Evolutionary conservation across 176 grass and related monocot species (phyloP).

Genomic region (Puya raimondii): DNA sequence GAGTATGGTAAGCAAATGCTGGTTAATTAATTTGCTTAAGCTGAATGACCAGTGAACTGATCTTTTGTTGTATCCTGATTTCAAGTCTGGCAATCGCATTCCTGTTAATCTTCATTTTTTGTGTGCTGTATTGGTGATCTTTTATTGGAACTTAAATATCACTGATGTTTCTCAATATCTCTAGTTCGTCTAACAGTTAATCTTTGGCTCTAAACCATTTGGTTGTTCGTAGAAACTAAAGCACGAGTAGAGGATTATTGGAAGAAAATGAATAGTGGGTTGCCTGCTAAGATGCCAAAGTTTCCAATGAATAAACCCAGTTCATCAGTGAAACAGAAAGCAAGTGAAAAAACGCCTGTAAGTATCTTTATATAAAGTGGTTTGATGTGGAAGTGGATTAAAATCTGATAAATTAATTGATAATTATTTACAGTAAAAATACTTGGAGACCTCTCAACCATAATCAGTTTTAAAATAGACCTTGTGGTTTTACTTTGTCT

Average conservation of each 20-base stretch:
- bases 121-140: background rate
- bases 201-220: background rate
- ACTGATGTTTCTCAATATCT: background rate
- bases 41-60: background rate
- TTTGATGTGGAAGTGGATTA: background rate
- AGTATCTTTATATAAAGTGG: slow-evolving; percentile 23
- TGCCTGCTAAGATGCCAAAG: slow-evolving; percentile 56
- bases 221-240: slow-evolving; percentile 45
- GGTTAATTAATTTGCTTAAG: background rate
- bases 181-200: background rate
- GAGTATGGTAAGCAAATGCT: slow-evolving; percentile 5
- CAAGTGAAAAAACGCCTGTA: slow-evolving; percentile 54
- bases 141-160: background rate
- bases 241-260: slow-evolving; percentile 76
- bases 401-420: background rate
- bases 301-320: slow-evolving; percentile 39
- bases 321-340: slow-evolving; percentile 41
- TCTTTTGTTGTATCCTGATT: background rate
- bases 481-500: too few species aligned
- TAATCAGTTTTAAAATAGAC: too few species aligned
- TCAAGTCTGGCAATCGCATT: background rate
- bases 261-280: slow-evolving; percentile 93
- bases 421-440: too few species aligned
- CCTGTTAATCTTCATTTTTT: background rate
- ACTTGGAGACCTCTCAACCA: too few species aligned